Evolutionary conservation across 495 filamentous ascomycete species (phyloP), one percentile per base, ranked within the genome.

Genomic region (Geoglossum glabrum): DNA sequence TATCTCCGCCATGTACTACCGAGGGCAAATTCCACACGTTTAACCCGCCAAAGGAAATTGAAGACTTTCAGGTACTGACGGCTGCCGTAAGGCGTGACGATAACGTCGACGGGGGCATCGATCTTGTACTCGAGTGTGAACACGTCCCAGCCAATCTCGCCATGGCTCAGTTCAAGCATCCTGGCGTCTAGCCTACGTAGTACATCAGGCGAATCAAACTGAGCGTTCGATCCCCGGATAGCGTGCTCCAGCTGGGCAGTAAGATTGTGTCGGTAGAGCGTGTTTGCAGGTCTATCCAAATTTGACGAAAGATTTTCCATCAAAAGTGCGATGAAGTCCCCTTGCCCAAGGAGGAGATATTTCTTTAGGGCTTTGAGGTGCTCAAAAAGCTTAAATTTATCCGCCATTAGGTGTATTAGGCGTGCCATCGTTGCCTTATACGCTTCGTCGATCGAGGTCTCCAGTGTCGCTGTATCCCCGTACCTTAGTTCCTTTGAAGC

Each of bases 91-190:
- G 90, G 86, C 0, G 90, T 96, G 13, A 99, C 90, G 56, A 99
- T 88, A 55, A 97, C 92, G 65, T 99, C 93, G 26, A 97, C 87
- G 0, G 93, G 93, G 9, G 92, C 87, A 66, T 96, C 92, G 59
- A 97, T 89, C 69, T 95, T 95, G 72, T 99, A 99, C 67, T 99
- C 93, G 30, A 99, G 78, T 0, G 93, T 99, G 70, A 99, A 99
- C 69, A 92, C 94, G 67, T 99, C 93, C 93, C 93, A 99, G 59
- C 93, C 93, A 54, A 95, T 96, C 63, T 99, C 92, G 57, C 93
- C 93, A 66, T 95, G 89, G 55, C 83, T 87, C 52, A 95, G 78
- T 68, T 96, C 89, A 38, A 96, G 78, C 87, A 97, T 95, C 50
- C 93, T 86, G 15, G 92, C 89, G 70, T 99, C 93, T 9, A 99